Evolutionary conservation across 2,329 filamentous ascomycete species (phyloP), one percentile per base, ranked within the genome.

Genomic region (Myriosclerotinia curreyana): DNA sequence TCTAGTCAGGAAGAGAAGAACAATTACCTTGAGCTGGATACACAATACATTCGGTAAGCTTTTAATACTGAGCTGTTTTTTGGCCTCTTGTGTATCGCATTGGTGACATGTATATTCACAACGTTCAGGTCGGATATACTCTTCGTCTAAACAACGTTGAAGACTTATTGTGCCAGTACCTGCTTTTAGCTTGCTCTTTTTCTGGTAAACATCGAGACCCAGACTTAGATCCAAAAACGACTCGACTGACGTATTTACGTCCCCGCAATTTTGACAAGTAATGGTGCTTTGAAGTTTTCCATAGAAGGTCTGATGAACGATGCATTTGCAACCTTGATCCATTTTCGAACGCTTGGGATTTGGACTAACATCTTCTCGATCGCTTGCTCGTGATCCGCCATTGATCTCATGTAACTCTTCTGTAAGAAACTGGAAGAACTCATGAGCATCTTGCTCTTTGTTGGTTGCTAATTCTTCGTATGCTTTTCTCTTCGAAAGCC

Each of bases 401-500:
- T 93, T 95, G 49, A 92, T 84, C 73, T 90, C 86, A 74, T 97
- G 94, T 20, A 99, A 82, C 71, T 95, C 91, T 78, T 97, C 94
- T 44, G 96, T 89, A 42, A 98, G 84, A 73, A 96, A 97, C 74
- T 96, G 92, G 76, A 97, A 96, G 77, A 96, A 98, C 75, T 98
- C 94, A 74, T 98, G 94, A 0, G 94, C 94, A 74, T 98, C 94
- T 78, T 98, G 94, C 77, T 98, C 94, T 72, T 93, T 91, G 71
- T 96, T 96, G 14, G 93, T 95, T 1, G 94, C 91, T 28, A 93
- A 81, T 66, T 89, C 87, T 77, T 91, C 84, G 66, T 88, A 88
- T 0, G 84, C 83, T 75, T 83, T 86, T 78, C 84, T 87, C 75
- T 91, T 90, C 5, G 89, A 91, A 70, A 93, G 91, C 92, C 93